Percentiles rank a stretch among this genome's conserved stretches.
Evolutionary conservation across 352 stramenopile species (phyloP).

Genomic region (Phytophthora hybrid): DNA sequence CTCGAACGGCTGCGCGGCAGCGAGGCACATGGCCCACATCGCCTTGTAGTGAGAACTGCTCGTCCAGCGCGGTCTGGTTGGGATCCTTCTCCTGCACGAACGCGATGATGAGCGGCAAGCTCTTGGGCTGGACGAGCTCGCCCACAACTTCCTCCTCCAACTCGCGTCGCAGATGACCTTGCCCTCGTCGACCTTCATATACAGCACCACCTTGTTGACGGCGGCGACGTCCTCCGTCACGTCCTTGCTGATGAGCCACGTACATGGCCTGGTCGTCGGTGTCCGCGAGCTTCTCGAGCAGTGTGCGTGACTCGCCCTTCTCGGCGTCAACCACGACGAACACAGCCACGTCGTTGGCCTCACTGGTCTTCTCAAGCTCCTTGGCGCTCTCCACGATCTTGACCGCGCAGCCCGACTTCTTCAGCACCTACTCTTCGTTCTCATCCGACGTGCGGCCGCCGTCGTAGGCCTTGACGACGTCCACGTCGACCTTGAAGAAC

Average conservation of each 20-base stretch:
- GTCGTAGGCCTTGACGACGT: slow-evolving; percentile 88
- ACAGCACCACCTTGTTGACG: slow-evolving; percentile 76
- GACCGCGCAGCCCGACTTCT: slow-evolving; percentile 92
- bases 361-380: slow-evolving; percentile 82
- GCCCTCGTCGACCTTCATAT: slow-evolving; percentile 92
- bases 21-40: no score
- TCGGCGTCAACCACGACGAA: slow-evolving; percentile 85
- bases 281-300: slow-evolving; percentile 86
- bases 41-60: no score
- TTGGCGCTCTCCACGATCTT: no score
- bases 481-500: slow-evolving; percentile 91
- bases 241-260: slow-evolving; percentile 68
- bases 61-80: no score
- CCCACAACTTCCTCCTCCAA: slow-evolving; percentile 64
- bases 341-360: slow-evolving; percentile 87
- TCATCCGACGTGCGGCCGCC: slow-evolving; percentile 85
- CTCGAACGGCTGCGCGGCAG: no score
- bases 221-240: slow-evolving; percentile 62
- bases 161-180: no score
- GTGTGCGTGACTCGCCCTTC: slow-evolving; percentile 68
- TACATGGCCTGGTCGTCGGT: no score
- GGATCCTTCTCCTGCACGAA: no score
- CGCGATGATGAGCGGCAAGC: slow-evolving; percentile 87
- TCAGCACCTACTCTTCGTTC: slow-evolving; percentile 92
- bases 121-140: slow-evolving; percentile 81